Evolutionary conservation across 2,329 filamentous ascomycete species (phyloP).

Genomic region (Cladobotryum protrusum): DNA sequence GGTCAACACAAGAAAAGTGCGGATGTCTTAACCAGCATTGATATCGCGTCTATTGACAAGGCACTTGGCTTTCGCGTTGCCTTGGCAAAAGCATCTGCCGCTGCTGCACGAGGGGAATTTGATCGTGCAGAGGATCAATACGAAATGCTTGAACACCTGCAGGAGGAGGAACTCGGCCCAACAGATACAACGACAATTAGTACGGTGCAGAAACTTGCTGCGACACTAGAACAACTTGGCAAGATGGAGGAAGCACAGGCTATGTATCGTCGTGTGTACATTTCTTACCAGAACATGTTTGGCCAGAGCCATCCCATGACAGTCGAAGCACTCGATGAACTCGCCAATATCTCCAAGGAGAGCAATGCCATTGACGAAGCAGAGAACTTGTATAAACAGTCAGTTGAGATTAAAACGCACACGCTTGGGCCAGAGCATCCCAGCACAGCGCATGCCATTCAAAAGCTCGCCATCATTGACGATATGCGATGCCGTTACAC

Average conservation of each 20-base stretch:
- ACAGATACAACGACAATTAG: conserved; percentile 19
- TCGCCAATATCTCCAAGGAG: conserved; percentile 19
- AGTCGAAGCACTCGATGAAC: conserved; percentile 22
- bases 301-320: conserved; percentile 22
- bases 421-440: conserved; percentile 19
- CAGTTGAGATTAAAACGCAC: conserved; percentile 19
- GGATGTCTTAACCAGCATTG: conserved; percentile 16
- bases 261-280: conserved; percentile 19
- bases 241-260: conserved; percentile 20
- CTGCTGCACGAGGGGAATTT: conserved; percentile 17
- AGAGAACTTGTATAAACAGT: conserved; percentile 20
- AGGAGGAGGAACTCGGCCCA: conserved; percentile 19
- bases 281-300: conserved; percentile 21
- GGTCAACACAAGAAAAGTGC: conserved; percentile 15
- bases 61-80: conserved; percentile 19
- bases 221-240: conserved; percentile 17
- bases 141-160: conserved; percentile 17
- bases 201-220: conserved; percentile 21
- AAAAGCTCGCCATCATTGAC: conserved; percentile 22
- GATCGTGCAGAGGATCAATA: conserved; percentile 16
- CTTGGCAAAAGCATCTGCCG: conserved; percentile 18
- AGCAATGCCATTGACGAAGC: conserved; percentile 23
- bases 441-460: conserved; percentile 18
- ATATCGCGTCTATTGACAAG: conserved; percentile 18
- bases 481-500: conserved; percentile 17